phyloP scores from a whole-genome alignment of 2,329 filamentous ascomycete genomes.

The Fragosphaeria purpurea region DNA sequence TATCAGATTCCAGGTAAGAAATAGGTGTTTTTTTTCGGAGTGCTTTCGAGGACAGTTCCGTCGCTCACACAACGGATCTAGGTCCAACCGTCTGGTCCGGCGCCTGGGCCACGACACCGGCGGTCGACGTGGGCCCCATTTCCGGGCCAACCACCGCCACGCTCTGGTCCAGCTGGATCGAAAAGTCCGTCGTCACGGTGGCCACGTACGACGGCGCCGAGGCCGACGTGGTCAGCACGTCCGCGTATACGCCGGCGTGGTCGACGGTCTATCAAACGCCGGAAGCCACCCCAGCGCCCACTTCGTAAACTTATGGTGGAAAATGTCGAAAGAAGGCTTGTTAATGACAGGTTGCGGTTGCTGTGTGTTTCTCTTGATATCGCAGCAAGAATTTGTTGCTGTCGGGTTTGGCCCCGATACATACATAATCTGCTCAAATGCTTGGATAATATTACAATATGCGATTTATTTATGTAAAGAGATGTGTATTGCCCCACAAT shows the following conservation, averaged over 20 bases:
- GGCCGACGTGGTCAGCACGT: constrained; percentile 12
- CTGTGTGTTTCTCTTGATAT: no score
- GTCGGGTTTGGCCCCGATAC: no score
- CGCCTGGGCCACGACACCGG: constrained; percentile 21
- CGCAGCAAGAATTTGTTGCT: no score
- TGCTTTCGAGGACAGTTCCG: not conserved
- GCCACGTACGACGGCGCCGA: constrained; percentile 12
- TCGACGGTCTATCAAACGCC: constrained; percentile 15
- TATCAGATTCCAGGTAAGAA: constrained; percentile 21
- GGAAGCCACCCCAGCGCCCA: not conserved
- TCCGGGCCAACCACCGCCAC: constrained; percentile 18
- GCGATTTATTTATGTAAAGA: no score
- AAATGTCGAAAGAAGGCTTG: no score
- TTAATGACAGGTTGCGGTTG: no score
- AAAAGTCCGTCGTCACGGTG: constrained; percentile 16
- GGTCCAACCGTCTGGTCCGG: constrained; percentile 23
- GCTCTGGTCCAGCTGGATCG: constrained; percentile 18
- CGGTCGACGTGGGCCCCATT: constrained; percentile 19
- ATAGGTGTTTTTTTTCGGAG: no score
- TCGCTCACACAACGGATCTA: not conserved
- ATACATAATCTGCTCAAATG: no score
- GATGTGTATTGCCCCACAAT: no score
- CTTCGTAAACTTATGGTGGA: no score
- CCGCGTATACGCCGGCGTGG: constrained; percentile 16
- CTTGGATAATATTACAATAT: no score